Evolutionary conservation across 1,139 yeast genomes (phyloP), one percentile per base, ranked within the genome.

Genomic region (Tardiomyces digboiensis): DNA sequence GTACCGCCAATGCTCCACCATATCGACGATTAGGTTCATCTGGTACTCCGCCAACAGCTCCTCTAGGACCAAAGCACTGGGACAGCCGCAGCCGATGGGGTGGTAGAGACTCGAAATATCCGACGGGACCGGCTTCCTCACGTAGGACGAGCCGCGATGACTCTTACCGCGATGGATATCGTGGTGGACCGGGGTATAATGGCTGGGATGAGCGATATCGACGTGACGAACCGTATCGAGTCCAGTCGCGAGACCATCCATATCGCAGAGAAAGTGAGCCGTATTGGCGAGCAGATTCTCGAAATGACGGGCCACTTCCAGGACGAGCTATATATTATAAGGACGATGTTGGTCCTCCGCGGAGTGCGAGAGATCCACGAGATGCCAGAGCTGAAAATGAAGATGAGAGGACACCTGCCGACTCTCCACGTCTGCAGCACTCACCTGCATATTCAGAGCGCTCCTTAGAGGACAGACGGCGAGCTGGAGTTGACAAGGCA

Each of bases 11-110:
- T 4, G 14, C 16, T 8, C 16, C 16, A 4, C 33, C 33, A 3
- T 26, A 26, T 8, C 33, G 33, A 26, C 33, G 33, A 16, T 16
- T 26, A 16, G 33, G 33, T 13, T n/a, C 33, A 5, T n/a, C 33
- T 13, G 33, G 16, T n/a, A 26, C 33, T n/a, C 33, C 33, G 33
- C 33, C 33, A 16, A 26, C 33, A 3, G 33, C 33, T 5, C 33
- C 33, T 26, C 33, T 26, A 5, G 16, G 47, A 36, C 12, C 39
- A 39, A n/a, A 20, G 14, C 39, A 40, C 20, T 38, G 44, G 19
- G 44, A 26, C 6, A 12, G 39, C 19, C 43, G 50, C 12, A 46
- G 44, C 18, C 41, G 47, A 7, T 38, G 44, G 19, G 29, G 18
- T 37, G 29, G 18, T 37, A 38, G 40, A 16, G 44, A 33, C 41